Evolutionary conservation across 768 basidiomycete species (phyloP), one percentile per base, ranked within the genome.

Genomic region (Dentipellis fragilis): DNA sequence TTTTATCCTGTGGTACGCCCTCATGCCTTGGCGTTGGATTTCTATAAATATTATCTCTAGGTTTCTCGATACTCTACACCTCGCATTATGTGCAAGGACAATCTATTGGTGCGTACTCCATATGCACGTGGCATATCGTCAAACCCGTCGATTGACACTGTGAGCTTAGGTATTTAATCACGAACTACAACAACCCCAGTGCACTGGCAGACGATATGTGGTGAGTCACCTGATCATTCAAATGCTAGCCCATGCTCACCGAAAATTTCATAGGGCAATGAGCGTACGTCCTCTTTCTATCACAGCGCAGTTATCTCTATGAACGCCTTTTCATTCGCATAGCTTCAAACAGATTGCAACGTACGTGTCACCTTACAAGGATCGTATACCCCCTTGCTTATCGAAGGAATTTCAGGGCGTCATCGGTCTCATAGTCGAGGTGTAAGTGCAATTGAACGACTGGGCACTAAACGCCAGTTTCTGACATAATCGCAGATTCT

Each of bases 71-170:
- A 73, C 74, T 0, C 36, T 68, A 1, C 79, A 80, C 59, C 61
- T 78, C 14, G 61, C 69, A n/a, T 62, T 80, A 2, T 76, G 74
- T 60, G 70, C 71, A 2, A 67, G 73, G 23, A 63, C 76, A 2
- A 70, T 79, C 39, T 80, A 80, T 54, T 73, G 72, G 78, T 78
- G 59, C 19, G 69, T 29, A 6, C n/a, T n/a, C n/a, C n/a, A n/a
- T n/a, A n/a, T n/a, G n/a, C n/a, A n/a, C n/a, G n/a, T n/a, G n/a
- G n/a, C n/a, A n/a, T n/a, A n/a, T n/a, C n/a, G n/a, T n/a, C n/a
- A n/a, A n/a, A n/a, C n/a, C n/a, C n/a, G n/a, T n/a, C n/a, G n/a
- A n/a, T n/a, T 8, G 21, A 11, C 23, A 29, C 23, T 54, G n/a
- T 12, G 29, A 35, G 37, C 11, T 3, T 49, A 80, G 78, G 69